Conservation (phyloP, 805 yeast species). For the Hanseniaspora hatyaiensis region DNA sequence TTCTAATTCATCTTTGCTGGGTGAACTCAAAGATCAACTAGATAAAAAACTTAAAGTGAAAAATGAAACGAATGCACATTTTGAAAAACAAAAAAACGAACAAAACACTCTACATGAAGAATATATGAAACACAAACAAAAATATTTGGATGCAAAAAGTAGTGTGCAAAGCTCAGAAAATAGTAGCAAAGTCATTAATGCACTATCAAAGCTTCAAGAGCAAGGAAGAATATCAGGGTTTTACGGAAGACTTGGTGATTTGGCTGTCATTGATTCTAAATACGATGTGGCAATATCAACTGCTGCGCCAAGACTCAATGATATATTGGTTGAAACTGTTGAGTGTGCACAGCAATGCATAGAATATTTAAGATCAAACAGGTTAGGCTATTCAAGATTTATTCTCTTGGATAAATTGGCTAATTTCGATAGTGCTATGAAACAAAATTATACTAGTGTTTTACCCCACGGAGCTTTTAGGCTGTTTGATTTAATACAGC, state of each 20-base stretch:
- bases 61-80: slow-evolving; percentile 50
- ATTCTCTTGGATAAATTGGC: slow-evolving; percentile 67
- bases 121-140: slow-evolving; percentile 48
- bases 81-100: slow-evolving; percentile 43
- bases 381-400: slow-evolving; percentile 81
- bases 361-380: slow-evolving; percentile 67
- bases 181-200: slow-evolving; percentile 60
- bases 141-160: slow-evolving; percentile 52
- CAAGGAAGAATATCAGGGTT: slow-evolving; percentile 79
- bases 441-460: slow-evolving; percentile 33
- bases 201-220: slow-evolving; percentile 55
- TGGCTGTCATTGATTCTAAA: slow-evolving; percentile 79
- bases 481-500: slow-evolving; percentile 68
- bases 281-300: slow-evolving; percentile 92
- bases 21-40: too few relatives aligned
- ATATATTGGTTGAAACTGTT: slow-evolving; percentile 78
- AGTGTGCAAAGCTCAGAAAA: slow-evolving; percentile 49
- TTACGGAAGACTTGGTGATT: slow-evolving; percentile 80
- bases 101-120: slow-evolving; percentile 41
- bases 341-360: slow-evolving; percentile 66
- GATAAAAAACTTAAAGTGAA: too few relatives aligned
- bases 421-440: slow-evolving; percentile 44
- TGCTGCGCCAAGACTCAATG: slow-evolving; percentile 82
- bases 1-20: too few relatives aligned
- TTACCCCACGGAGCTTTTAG: slow-evolving; percentile 64